Base-by-base conservation (phyloP, 2,329 filamentous ascomycete species). In the Amauroascus verrucosus region DNA sequence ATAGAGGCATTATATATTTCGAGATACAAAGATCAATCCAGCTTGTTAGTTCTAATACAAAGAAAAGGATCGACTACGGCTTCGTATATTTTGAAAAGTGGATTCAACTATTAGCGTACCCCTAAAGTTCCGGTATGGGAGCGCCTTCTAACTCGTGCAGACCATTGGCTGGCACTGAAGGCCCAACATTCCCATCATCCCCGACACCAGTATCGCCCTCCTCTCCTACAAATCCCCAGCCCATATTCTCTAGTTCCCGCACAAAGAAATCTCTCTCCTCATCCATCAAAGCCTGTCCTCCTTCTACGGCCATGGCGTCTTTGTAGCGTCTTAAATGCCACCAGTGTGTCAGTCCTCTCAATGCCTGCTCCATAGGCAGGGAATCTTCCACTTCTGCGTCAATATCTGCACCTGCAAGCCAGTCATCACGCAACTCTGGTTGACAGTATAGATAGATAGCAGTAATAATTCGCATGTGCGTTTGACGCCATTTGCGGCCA, bases 401-500 rank as follows among this genome's bases (percentile, higher is more conserved):
- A 1, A 97, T 83, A 65, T 96, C 90, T 56, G 85, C 86, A 4
- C 91, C 91, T 0, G 87, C 69, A 0, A 97, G 77, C 91, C 93
- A 97, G 70, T 96, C 93, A 65, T 98, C 93, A 28, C 91, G 80
- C 44, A 98, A 77, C 67, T 97, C 91, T 0, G 91, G 91, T 6
- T 89, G 80, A 65, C 91, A 95, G 71, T 95, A 88, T 47, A 98
- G 76, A 69, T 96, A 98, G 1, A 98, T 88, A 2, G 90, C 89
- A 0, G 93, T 98, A 65, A 98, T 98, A 64, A 97, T 90, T 53
- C 91, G 86, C 93, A 98, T 98, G 70, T 98, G 97, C 61, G 83
- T 84, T 72, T 97, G 93, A 13, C 93, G 84, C 93, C 93, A 98
- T 73, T 98, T 98, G 41, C 93, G 84, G 20, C 93, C 91, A 69